These are phyloP conservation scores for Lichtheimia hyalospora DNA, from an alignment of 371 early-diverging fungal genomes.

Conservation along the genomic window DNA sequence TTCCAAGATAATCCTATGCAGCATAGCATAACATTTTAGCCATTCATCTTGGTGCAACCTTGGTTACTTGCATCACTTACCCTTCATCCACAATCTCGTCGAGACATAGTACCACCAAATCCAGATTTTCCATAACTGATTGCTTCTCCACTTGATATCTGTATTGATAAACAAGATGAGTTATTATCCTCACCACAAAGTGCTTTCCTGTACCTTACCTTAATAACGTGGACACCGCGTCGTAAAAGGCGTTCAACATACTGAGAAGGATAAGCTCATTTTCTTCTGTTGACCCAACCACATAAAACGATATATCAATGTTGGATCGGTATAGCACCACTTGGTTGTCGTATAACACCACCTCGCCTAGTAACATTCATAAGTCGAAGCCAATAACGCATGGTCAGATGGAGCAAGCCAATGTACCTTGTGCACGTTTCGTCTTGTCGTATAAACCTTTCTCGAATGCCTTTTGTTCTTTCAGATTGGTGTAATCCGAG, in stretches of 20 bases:
- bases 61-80: conserved; percentile 38
- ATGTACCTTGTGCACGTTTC: conserved; percentile 60
- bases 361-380: conserved; percentile 59
- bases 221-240: conserved; percentile 81
- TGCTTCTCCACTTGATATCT: conserved; percentile 92
- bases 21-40: background rate
- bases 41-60: background rate
- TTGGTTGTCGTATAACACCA: conserved; percentile 89
- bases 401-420: background rate
- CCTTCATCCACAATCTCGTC: conserved; percentile 98
- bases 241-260: conserved; percentile 81
- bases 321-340: conserved; percentile 84
- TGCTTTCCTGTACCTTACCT: conserved; percentile 50
- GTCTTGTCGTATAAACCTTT: conserved; percentile 91
- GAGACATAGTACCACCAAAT: conserved; percentile 86
- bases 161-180: background rate
- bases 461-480: conserved; percentile 93
- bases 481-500: conserved; percentile 53
- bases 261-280: conserved; percentile 88
- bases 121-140: conserved; percentile 86
- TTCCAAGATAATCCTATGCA: conserved; percentile 77
- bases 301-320: conserved; percentile 88
- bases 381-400: background rate
- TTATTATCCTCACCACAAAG: background rate
- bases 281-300: conserved; percentile 90